Base-by-base conservation (phyloP, 768 basidiomycete species). In the Lentinula aciculospora region DNA sequence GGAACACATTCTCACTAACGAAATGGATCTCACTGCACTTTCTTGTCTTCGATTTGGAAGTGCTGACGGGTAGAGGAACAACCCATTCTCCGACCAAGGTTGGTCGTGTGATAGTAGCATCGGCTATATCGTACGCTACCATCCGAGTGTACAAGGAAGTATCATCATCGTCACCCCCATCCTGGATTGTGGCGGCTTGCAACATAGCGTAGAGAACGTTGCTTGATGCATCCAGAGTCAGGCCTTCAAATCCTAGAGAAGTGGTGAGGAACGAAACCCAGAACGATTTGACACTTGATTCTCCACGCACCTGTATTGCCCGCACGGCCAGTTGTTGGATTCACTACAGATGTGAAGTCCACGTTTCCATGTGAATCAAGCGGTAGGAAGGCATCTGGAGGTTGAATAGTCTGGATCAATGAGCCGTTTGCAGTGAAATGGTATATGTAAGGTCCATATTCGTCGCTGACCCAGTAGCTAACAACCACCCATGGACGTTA, bases 381-480 rank as follows among this genome's bases (percentile, higher is more conserved):
- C 0, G 87, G 86, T 0, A 85, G 69, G 27, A 84, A 71, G 0
- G 86, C 85, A 3, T 71, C 63, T 0, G 83, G 83, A 0, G 85
- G 84, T 63, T 81, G 74, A 42, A 88, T 84, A 1, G 81, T 79
- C 61, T 80, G 74, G 21, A 85, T 66, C 5, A 87, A 69, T 1
- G 74, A 62, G 1, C 84, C 84, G 25, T 68, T 65, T 0, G 73
- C 63, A 0, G 75, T 68, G 67, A 81, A 81, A 15, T 72, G 75
- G 67, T 86, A 84, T 60, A 87, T 81, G 63, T 83, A 83, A 3
- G 83, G 83, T 1, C 84, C 86, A 61, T 87, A 88, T 69, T 88
- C 86, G 64, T 88, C 86, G 62, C 81, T 82, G 29, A 81, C 72
- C 84, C 82, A 86, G 68, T 76, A 83, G 0, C 82, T 84, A 58